Percentiles rank a stretch among this genome's conserved stretches.
Conservation (phyloP, 495 filamentous ascomycete species). For the Neurospora tetrasperma region DNA sequence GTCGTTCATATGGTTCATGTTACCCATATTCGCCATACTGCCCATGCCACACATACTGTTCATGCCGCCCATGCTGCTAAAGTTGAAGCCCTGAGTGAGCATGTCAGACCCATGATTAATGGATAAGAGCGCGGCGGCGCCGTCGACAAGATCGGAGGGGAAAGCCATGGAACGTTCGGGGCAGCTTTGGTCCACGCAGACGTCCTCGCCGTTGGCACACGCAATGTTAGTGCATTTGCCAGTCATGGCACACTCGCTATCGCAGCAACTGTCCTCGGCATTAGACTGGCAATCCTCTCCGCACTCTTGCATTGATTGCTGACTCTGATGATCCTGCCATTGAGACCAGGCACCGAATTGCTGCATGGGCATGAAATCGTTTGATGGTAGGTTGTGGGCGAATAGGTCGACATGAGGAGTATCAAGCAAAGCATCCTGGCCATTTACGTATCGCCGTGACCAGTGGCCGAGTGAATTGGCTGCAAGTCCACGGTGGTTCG, state of each 20-base stretch:
- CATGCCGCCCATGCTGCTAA: constrained; percentile 1
- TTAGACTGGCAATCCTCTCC: constrained; percentile 24
- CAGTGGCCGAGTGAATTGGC: neutral
- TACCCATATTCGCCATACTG: neutral
- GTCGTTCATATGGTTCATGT: neutral
- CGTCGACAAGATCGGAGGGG: constrained; percentile 17
- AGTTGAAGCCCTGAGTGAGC: constrained; percentile 2
- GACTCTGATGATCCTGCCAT: neutral
- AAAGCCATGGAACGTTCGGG: constrained; percentile 10
- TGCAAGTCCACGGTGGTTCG: constrained; percentile 18
- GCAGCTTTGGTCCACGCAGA: constrained; percentile 26
- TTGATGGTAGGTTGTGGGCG: neutral
- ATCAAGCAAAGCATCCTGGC: neutral
- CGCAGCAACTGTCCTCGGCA: constrained; percentile 21
- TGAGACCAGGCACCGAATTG: neutral
- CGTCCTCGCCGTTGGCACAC: constrained; percentile 23
- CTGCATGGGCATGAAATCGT: neutral
- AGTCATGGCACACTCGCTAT: constrained; percentile 30
- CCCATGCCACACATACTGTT: neutral
- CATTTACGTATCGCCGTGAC: neutral
- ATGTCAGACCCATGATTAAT: constrained; percentile 21
- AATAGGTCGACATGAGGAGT: neutral
- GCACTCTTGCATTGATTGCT: constrained; percentile 10
- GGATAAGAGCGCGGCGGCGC: constrained; percentile 26
- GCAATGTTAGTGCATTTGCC: constrained; percentile 23